Evolutionary conservation across 1,139 yeast species (phyloP).

Genomic region (Pneumocystis canis): DNA sequence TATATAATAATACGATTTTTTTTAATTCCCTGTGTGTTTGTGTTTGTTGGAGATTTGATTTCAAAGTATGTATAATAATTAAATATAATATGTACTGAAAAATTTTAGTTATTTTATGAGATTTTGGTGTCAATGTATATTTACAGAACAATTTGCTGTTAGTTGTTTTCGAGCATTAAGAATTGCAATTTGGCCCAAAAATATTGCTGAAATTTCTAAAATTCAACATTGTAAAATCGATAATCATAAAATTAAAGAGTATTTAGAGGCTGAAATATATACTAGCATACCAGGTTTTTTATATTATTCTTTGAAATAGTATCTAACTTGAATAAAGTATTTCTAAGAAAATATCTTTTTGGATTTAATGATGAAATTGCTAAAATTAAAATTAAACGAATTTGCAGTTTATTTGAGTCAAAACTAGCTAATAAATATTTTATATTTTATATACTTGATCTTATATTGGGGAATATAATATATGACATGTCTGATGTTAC

Average conservation of each 20-base stretch:
- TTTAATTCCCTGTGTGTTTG: background rate
- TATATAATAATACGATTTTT: background rate
- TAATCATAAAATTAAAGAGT: background rate
- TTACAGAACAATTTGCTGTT: background rate
- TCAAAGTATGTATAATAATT: background rate
- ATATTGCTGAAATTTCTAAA: background rate
- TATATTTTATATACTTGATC: background rate
- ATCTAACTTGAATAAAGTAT: background rate
- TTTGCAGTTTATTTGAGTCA: background rate
- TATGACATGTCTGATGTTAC: background rate
- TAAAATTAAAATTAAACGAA: background rate
- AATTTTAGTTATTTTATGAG: background rate
- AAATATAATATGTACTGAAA: background rate
- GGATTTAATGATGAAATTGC: background rate
- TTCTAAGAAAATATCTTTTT: background rate
- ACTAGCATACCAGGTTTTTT: background rate
- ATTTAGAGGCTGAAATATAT: background rate
- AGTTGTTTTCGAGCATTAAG: background rate
- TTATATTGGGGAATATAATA: background rate
- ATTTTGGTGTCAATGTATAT: background rate
- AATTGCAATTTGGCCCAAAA: background rate
- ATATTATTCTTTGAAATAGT: background rate
- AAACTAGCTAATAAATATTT: background rate
- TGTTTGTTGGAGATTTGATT: background rate
- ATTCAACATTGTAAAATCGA: background rate